Percentiles rank a stretch among this genome's conserved stretches.
Evolutionary conservation across 2,329 filamentous ascomycete genomes (phyloP).

Genomic region (Beauveria bassiana): DNA sequence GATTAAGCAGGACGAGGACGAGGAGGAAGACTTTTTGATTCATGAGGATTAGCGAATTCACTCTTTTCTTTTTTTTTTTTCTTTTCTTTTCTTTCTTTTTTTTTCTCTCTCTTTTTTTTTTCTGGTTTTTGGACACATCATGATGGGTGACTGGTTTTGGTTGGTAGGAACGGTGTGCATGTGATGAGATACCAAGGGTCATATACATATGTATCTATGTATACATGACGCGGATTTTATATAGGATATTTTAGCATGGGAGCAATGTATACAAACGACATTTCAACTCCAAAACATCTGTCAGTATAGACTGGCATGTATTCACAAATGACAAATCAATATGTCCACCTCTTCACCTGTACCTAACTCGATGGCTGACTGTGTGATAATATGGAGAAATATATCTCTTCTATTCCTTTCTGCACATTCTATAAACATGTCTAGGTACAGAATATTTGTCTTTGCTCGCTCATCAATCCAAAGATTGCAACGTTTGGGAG

Average conservation of each 20-base stretch:
- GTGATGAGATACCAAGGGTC: neutral
- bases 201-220: neutral
- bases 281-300: neutral
- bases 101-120: no score
- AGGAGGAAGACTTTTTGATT: constrained; percentile 26
- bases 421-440: neutral
- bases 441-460: neutral
- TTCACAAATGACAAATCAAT: neutral
- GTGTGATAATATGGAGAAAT: neutral
- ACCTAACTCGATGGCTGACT: neutral
- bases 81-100: neutral
- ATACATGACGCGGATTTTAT: neutral
- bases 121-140: no score
- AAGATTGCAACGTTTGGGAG: neutral
- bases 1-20: constrained; percentile 28
- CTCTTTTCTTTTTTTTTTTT: neutral
- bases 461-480: neutral
- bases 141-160: neutral
- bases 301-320: neutral
- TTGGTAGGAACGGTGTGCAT: neutral
- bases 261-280: neutral
- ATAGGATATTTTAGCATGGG: neutral
- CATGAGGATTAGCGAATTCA: constrained; percentile 28
- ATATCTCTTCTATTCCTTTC: neutral
- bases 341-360: neutral